Percentiles rank a stretch among this genome's conserved stretches.
phyloP scores from a whole-genome alignment of 768 basidiomycete species.

The Crucibulum laeve region DNA sequence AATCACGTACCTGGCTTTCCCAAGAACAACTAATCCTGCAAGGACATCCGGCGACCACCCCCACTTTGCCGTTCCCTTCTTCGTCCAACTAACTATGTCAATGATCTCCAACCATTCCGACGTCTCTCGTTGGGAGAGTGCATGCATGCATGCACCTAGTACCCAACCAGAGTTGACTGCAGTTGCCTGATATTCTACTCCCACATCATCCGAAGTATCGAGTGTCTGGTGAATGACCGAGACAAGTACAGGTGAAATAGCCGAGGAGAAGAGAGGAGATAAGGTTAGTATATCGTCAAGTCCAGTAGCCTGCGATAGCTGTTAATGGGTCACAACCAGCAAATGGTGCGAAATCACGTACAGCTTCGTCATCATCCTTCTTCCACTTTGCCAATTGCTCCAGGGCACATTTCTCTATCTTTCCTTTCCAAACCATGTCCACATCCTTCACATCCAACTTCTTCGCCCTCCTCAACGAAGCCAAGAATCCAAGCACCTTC shows the following conservation, averaged over 20 bases:
- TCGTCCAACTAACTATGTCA: slow-evolving; percentile 48
- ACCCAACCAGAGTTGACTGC: slow-evolving; percentile 47
- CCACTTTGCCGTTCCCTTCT: slow-evolving; percentile 45
- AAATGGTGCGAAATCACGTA: slow-evolving; percentile 16
- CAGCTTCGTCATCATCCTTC: slow-evolving; percentile 31
- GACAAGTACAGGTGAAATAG: slow-evolving; percentile 36
- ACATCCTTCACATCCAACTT: slow-evolving; percentile 43
- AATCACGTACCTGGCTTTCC: slow-evolving; percentile 37
- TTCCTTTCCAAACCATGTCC: slow-evolving; percentile 56
- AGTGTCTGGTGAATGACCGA: slow-evolving; percentile 41
- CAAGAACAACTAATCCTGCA: slow-evolving; percentile 45
- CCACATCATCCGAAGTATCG: slow-evolving; percentile 17
- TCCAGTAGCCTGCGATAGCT: slow-evolving; percentile 35
- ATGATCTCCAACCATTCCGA: slow-evolving; percentile 43
- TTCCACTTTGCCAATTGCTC: slow-evolving; percentile 38
- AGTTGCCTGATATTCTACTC: slow-evolving; percentile 12
- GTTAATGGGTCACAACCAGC: slow-evolving; percentile 1
- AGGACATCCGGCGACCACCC: slow-evolving; percentile 53
- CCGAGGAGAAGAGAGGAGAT: slow-evolving; percentile 43
- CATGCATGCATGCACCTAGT: slow-evolving; percentile 54
- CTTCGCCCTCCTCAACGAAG: slow-evolving; percentile 39
- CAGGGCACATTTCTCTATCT: slow-evolving; percentile 46
- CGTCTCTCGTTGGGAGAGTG: slow-evolving; percentile 38
- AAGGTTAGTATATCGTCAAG: slow-evolving; percentile 53
- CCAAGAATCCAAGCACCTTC: slow-evolving; percentile 43